These are phyloP conservation scores for Pyrenochaeta sp. DNA, from an alignment of 2,329 filamentous ascomycete genomes.

Conservation along the genomic window DNA sequence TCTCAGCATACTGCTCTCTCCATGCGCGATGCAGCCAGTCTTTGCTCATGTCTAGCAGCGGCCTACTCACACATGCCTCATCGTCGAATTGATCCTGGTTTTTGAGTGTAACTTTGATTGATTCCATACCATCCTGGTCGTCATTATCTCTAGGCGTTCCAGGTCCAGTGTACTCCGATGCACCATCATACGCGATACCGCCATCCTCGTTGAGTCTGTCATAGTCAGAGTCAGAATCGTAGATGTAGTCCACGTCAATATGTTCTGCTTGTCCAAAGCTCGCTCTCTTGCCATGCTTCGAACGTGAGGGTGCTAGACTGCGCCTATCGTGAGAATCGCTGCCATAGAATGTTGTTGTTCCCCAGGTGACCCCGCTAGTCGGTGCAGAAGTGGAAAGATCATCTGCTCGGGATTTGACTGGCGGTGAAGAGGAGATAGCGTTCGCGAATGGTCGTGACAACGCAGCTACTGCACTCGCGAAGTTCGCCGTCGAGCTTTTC, in stretches of 20 bases:
- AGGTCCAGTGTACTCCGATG: slow-evolving; percentile 34
- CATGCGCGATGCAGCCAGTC: slow-evolving; percentile 61
- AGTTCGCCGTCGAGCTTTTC: slow-evolving; percentile 47
- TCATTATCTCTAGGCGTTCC: slow-evolving; percentile 21
- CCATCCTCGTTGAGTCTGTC: slow-evolving; percentile 28
- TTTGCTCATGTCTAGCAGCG: slow-evolving; percentile 60
- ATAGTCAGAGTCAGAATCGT: slow-evolving; percentile 46
- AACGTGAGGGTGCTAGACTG: slow-evolving; percentile 35
- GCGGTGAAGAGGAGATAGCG: slow-evolving; percentile 50
- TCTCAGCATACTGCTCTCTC: slow-evolving; percentile 64
- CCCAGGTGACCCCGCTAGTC: slow-evolving; percentile 57
- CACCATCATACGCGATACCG: slow-evolving; percentile 21
- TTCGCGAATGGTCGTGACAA: slow-evolving; percentile 52
- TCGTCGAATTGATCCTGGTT: slow-evolving; percentile 66
- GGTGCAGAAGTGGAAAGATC: slow-evolving; percentile 54
- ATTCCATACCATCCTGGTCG: slow-evolving; percentile 16
- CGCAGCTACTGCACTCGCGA: slow-evolving; percentile 51
- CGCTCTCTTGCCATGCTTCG: slow-evolving; percentile 50
- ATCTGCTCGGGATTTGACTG: slow-evolving; percentile 44
- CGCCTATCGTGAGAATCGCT: slow-evolving; percentile 42
- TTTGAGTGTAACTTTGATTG: slow-evolving; percentile 61
- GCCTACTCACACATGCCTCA: slow-evolving; percentile 56
- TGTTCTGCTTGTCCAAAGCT: slow-evolving; percentile 46
- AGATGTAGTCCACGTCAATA: slow-evolving; percentile 38
- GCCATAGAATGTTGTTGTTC: slow-evolving; percentile 53